Evolutionary conservation across 2,329 filamentous ascomycete species (phyloP), one percentile per base, ranked within the genome.

Genomic region (Pseudogymnoascus sp.): DNA sequence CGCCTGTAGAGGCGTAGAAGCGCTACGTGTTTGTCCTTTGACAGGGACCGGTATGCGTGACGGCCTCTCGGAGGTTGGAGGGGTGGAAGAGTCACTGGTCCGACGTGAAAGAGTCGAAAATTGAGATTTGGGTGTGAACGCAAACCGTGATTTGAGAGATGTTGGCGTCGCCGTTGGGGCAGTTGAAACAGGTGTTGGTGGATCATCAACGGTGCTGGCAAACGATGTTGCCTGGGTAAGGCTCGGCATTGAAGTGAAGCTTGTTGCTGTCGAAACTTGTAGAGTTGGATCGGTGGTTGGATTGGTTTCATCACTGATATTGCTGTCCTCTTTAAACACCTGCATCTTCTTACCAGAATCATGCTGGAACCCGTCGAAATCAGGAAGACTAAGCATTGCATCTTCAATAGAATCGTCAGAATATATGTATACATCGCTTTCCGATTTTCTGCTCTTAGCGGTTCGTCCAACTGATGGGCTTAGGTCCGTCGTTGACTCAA

Each of bases 351-450:
- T 45, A 64, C 47, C 42, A 62, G 40, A 39, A 64, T 51, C 61
- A 47, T 64, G 42, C 26, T 42, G 40, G 40, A 68, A 69, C 23
- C 66, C 66, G 37, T 68, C 69, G 31, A 66, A 60, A 67, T 81
- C 76, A 7, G 77, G 73, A 40, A 82, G 71, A 62, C 73, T 75
- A 3, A 77, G 71, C 74, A 82, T 79, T 6, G 78, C 78, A 31
- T 80, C 78, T 65, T 82, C 79, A 26, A 80, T 74, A 4, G 78
- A 75, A 66, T 82, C 80, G 68, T 84, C 81, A 1, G 81, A 83
- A 68, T 79, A 83, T 4, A 83, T 77, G 23, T 76, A 77, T 63
- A 83, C 72, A 7, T 74, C 73, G 12, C 77, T 75, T 63, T 77
- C 76, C 62, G 77, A 78, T 18, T 73, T 70, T 67, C 76, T 76